Conservation (phyloP, 2,329 filamentous ascomycete genomes). For the Graphium sp. region DNA sequence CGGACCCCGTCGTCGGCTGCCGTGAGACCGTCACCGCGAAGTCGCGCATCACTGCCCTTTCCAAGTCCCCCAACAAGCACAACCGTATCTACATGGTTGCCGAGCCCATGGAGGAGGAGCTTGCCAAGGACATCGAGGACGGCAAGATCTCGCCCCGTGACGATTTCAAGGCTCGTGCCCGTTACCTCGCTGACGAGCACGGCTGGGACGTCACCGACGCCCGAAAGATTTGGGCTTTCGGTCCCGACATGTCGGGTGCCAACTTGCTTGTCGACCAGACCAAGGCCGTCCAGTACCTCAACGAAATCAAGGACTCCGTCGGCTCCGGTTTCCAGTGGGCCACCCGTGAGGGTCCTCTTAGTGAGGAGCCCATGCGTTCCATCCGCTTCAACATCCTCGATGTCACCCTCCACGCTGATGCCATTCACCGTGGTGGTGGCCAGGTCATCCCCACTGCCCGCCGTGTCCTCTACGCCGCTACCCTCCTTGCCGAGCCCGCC, state of each 20-base stretch:
- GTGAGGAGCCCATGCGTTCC: constrained; percentile 95
- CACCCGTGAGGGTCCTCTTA: constrained; percentile 89
- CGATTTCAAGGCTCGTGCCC: constrained; percentile 97
- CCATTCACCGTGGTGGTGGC: constrained; percentile 98
- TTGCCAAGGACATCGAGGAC: constrained; percentile 72
- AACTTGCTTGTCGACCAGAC: constrained; percentile 99
- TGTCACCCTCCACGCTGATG: constrained; percentile 98
- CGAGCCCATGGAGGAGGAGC: constrained; percentile 80
- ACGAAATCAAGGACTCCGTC: constrained; percentile 99
- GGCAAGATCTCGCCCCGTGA: constrained; percentile 92
- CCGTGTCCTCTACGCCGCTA: constrained; percentile 89
- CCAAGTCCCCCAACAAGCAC: constrained; percentile 99
- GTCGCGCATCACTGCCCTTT: constrained; percentile 91
- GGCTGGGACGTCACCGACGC: constrained; percentile 99
- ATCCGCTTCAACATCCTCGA: constrained; percentile 98
- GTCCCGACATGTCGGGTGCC: constrained; percentile 91
- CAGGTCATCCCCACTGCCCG: constrained; percentile 96
- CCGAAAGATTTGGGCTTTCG: constrained; percentile 99
- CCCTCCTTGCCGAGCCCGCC: constrained; percentile 79
- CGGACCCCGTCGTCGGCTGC: constrained; percentile 96
- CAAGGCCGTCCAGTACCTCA: constrained; percentile 99
- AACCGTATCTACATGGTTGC: constrained; percentile 98
- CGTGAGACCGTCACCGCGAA: constrained; percentile 79
- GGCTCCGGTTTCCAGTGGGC: constrained; percentile 99
- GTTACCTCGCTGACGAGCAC: constrained; percentile 88